Conservation (phyloP, 169 alveolate genomes). For the Eimeria brunetti region DNA sequence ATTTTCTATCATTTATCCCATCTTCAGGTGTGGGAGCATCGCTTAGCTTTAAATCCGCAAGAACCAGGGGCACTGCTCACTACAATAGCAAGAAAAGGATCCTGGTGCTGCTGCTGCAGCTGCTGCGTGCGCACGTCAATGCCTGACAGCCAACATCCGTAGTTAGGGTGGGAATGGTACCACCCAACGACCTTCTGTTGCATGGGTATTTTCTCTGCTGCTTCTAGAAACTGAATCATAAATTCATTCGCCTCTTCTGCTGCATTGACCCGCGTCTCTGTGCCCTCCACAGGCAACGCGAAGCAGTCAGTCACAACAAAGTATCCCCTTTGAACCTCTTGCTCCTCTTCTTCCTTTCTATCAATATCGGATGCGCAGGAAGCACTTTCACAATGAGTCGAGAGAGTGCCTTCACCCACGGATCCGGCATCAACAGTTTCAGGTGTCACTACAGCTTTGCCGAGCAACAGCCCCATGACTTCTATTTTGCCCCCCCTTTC, state of each 20-base stretch:
- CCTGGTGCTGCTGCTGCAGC: slow-evolving; percentile 90
- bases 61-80: slow-evolving; percentile 9
- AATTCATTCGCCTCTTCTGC: slow-evolving; percentile 89
- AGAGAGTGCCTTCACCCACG: background rate
- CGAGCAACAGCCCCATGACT: slow-evolving; percentile 96
- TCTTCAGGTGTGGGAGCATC: background rate
- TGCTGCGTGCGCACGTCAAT: slow-evolving; percentile 90
- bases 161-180: slow-evolving; percentile 96
- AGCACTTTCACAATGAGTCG: background rate
- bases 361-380: background rate
- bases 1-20: background rate
- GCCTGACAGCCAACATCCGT: slow-evolving; percentile 95
- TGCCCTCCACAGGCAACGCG: slow-evolving; percentile 95
- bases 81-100: slow-evolving; percentile 94
- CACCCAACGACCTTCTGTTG: slow-evolving; percentile 92
- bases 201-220: slow-evolving; percentile 33
- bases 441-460: slow-evolving; percentile 85
- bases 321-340: slow-evolving; percentile 75
- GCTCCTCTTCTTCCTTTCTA: background rate
- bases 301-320: slow-evolving; percentile 92
- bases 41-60: too few species aligned
- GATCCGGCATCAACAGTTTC: background rate
- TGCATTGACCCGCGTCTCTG: slow-evolving; percentile 94
- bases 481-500: slow-evolving; percentile 91
- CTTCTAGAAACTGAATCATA: slow-evolving; percentile 82